phyloP scores from a whole-genome alignment of 257 asterid species.

The Solanum lignicaule region DNA sequence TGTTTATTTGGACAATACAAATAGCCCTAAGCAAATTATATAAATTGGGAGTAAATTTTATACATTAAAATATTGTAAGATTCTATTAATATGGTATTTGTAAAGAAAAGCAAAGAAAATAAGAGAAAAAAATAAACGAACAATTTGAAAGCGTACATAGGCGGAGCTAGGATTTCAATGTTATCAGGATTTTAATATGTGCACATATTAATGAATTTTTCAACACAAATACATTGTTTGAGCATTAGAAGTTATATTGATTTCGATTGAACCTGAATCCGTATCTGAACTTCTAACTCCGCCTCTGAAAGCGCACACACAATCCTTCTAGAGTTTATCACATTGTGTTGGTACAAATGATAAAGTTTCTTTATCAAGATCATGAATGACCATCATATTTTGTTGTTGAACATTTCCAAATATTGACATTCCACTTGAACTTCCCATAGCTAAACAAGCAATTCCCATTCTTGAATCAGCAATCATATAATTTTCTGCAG shows the following conservation, averaged over 20 bases:
- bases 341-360: slow-evolving; percentile 45
- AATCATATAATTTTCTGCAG: slow-evolving; percentile 62
- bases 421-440: slow-evolving; percentile 66
- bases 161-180: not conserved
- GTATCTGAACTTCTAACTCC: not conserved
- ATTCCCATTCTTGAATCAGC: slow-evolving; percentile 47
- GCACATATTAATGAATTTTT: not conserved
- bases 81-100: not conserved
- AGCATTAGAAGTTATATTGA: not conserved
- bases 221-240: not conserved
- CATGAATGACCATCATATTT: slow-evolving; percentile 58
- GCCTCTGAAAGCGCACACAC: not conserved
- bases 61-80: not conserved
- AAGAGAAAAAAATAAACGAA: not conserved
- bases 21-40: not conserved
- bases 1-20: not conserved
- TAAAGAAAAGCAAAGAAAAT: not conserved
- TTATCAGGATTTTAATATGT: not conserved
- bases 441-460: slow-evolving; percentile 82
- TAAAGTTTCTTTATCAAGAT: slow-evolving; percentile 50
- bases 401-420: slow-evolving; percentile 87
- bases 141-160: not conserved
- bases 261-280: not conserved
- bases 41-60: not conserved
- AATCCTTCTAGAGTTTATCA: slow-evolving; percentile 7